phyloP scores from a whole-genome alignment of 176 grass and related monocot genomes.

The Aegilops tauschii region DNA sequence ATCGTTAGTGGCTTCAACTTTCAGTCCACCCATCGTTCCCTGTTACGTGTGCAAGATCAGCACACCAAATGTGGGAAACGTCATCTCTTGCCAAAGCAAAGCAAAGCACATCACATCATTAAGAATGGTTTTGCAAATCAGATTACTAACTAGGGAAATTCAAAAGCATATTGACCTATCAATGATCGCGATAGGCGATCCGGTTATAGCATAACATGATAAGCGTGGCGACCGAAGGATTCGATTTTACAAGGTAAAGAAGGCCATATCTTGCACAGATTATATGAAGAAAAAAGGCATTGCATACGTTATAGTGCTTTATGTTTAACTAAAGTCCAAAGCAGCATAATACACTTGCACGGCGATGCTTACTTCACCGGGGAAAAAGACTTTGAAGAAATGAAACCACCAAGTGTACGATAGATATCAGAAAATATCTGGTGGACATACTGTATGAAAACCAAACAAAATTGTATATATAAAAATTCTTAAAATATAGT shows the following conservation, averaged over 20 bases:
- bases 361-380: background rate
- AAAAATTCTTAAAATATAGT: background rate
- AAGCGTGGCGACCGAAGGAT: constrained; percentile 20
- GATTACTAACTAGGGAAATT: constrained; percentile 30
- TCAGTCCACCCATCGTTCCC: constrained; percentile 19
- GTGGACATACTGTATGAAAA: background rate
- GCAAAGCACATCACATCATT: background rate
- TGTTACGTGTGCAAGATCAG: constrained; percentile 34
- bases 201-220: constrained; percentile 24
- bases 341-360: background rate
- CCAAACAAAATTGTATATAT: background rate
- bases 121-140: background rate
- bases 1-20: constrained; percentile 38
- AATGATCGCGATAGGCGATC: constrained; percentile 19
- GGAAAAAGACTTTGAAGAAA: background rate
- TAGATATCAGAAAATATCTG: background rate
- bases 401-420: background rate
- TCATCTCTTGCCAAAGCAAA: constrained; percentile 37
- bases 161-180: constrained; percentile 13
- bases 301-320: background rate
- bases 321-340: background rate
- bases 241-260: constrained; percentile 17
- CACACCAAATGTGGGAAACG: constrained; percentile 14
- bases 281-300: background rate
- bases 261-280: constrained; percentile 10